These are phyloP conservation scores for Firmiana major DNA, from an alignment of 345 rosid genomes.

Conservation along the genomic window DNA sequence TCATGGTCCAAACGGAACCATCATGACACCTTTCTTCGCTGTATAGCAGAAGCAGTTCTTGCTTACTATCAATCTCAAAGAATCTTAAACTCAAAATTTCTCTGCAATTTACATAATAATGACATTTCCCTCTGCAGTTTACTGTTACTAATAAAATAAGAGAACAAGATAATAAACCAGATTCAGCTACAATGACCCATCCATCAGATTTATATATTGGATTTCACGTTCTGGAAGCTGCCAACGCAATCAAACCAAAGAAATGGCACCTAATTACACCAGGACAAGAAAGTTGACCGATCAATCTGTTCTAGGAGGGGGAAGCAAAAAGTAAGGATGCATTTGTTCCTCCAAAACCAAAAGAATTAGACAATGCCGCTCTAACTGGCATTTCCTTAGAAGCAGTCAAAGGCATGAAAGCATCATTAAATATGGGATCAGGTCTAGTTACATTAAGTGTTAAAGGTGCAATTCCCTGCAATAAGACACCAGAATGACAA, in stretches of 20 bases:
- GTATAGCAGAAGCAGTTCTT: background rate
- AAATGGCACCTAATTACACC: background rate
- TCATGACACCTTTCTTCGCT: background rate
- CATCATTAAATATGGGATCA: constrained; percentile 61
- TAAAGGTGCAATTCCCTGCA: too few relatives aligned
- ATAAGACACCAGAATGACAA: too few relatives aligned
- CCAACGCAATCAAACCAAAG: background rate
- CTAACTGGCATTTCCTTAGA: constrained; percentile 63
- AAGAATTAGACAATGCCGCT: constrained; percentile 60
- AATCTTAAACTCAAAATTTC: constrained; percentile 6
- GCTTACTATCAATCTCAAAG: background rate
- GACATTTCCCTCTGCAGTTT: background rate
- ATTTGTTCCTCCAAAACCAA: constrained; percentile 95
- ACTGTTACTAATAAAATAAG: background rate
- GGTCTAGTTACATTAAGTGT: constrained; percentile 28
- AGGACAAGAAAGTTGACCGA: background rate
- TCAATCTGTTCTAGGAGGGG: constrained; percentile 16
- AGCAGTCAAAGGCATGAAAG: constrained; percentile 60
- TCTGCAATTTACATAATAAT: background rate
- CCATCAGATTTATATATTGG: background rate
- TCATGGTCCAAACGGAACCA: background rate
- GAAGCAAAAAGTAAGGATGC: constrained; percentile 66
- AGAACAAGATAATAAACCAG: background rate
- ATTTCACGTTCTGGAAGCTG: background rate
- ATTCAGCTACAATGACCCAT: background rate